Evolutionary conservation across 164 flowering plant species (phyloP).

Genomic region (Vitis rotundifolia): DNA sequence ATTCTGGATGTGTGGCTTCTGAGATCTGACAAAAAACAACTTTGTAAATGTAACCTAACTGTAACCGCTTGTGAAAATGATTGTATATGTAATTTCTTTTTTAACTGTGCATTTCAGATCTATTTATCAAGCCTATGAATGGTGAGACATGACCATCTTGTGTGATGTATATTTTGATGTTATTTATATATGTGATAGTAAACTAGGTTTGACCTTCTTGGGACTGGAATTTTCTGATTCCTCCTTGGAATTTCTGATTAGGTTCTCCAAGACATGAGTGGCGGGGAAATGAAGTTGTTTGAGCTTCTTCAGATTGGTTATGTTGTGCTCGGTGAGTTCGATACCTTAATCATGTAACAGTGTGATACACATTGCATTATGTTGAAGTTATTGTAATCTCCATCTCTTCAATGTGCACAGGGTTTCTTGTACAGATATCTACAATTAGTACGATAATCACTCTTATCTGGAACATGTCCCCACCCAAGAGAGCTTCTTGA

Average conservation of each 20-base stretch:
- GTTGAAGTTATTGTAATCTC: not conserved
- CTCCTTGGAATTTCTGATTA: constrained; percentile 9
- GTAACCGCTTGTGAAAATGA: too few relatives aligned
- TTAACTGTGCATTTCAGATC: too few relatives aligned
- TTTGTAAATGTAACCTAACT: too few relatives aligned
- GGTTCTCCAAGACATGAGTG: constrained; percentile 31
- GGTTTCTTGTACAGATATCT: constrained; percentile 35
- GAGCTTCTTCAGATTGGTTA: constrained; percentile 36
- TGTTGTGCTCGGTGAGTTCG: constrained; percentile 37
- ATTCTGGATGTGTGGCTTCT: too few relatives aligned
- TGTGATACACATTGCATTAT: not conserved
- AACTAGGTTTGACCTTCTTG: too few relatives aligned
- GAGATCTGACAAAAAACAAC: too few relatives aligned
- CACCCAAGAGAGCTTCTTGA: constrained; percentile 56
- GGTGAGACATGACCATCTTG: too few relatives aligned
- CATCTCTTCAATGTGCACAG: constrained; percentile 22
- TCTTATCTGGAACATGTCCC: constrained; percentile 58
- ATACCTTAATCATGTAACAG: not conserved
- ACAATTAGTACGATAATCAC: constrained; percentile 31
- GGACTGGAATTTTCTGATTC: not conserved
- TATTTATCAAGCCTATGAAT: too few relatives aligned
- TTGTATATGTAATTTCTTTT: too few relatives aligned
- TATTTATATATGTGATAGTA: too few relatives aligned
- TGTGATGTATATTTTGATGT: too few relatives aligned
- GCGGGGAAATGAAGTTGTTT: constrained; percentile 30